phyloP scores from a whole-genome alignment of 1,139 yeast species.

The Protomyces gravidus region DNA sequence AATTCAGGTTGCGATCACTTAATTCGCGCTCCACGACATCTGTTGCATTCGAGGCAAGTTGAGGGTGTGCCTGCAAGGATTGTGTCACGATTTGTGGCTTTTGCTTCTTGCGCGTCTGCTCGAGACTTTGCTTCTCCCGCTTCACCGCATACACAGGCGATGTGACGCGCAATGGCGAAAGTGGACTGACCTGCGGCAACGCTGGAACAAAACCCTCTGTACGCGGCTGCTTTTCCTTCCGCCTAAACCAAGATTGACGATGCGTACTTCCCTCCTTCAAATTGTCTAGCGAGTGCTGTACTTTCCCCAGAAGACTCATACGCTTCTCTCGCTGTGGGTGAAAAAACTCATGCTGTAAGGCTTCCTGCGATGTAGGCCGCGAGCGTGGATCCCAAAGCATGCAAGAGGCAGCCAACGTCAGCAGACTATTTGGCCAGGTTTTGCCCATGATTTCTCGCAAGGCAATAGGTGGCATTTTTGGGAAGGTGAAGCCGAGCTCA shows the following conservation, averaged over 20 bases:
- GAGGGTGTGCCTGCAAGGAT: background rate
- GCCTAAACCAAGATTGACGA: constrained; percentile 4
- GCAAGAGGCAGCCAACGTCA: background rate
- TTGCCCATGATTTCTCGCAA: constrained; percentile 15
- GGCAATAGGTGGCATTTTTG: constrained; percentile 46
- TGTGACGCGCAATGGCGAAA: background rate
- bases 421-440: constrained; percentile 24
- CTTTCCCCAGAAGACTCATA: background rate
- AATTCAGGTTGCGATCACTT: background rate
- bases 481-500: constrained; percentile 66
- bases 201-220: background rate
- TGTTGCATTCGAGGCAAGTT: background rate
- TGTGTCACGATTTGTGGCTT: background rate
- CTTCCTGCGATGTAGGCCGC: constrained; percentile 11
- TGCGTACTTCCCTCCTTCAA: background rate
- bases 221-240: background rate
- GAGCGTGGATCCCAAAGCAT: constrained; percentile 16
- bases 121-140: background rate
- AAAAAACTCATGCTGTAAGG: constrained; percentile 15
- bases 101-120: background rate
- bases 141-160: background rate
- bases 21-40: background rate
- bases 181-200: background rate
- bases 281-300: background rate
- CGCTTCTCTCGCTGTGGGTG: background rate